Evolutionary conservation across 1,284 basidiomycete genomes (phyloP).

Genomic region (Fomitopsis schrenkii): DNA sequence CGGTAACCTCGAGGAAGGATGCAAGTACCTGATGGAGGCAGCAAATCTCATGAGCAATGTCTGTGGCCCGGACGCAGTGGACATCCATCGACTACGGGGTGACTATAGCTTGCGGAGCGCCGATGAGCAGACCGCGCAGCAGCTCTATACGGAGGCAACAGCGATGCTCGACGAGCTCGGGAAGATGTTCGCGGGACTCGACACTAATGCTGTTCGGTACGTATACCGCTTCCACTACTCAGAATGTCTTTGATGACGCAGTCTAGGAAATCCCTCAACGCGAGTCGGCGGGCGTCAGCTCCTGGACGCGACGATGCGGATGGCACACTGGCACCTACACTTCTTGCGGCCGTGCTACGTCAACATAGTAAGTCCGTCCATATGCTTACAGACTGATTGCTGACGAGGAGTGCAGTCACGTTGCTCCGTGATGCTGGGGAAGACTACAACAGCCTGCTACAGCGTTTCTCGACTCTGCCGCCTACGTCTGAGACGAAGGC

Average conservation of each 20-base stretch:
- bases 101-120: conserved; percentile 50
- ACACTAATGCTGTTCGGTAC: conserved; percentile 39
- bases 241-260: conserved; percentile 24
- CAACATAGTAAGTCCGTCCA: conserved; percentile 60
- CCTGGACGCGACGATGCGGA: conserved; percentile 19
- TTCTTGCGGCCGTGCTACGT: conserved; percentile 65
- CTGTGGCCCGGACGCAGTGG: conserved; percentile 54
- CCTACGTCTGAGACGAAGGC: conserved; percentile 60
- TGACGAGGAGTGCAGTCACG: conserved; percentile 54
- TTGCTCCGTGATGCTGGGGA: conserved; percentile 61
- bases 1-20: conserved; percentile 52
- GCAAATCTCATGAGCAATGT: conserved; percentile 39
- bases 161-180: conserved; percentile 57
- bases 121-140: conserved; percentile 42
- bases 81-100: conserved; percentile 59
- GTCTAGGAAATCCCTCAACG: conserved; percentile 39
- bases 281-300: conserved; percentile 26
- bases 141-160: conserved; percentile 50
- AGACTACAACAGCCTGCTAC: conserved; percentile 51
- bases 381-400: conserved; percentile 2
- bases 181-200: conserved; percentile 46
- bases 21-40: conserved; percentile 50
- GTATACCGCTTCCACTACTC: conserved; percentile 13
- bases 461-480: conserved; percentile 57
- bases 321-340: conserved; percentile 63